A percentile compares a stretch with the other conserved stretches of the same genome.
Conservation (phyloP, 306 rosid genomes). For the Cyclanthera cordifolia region DNA sequence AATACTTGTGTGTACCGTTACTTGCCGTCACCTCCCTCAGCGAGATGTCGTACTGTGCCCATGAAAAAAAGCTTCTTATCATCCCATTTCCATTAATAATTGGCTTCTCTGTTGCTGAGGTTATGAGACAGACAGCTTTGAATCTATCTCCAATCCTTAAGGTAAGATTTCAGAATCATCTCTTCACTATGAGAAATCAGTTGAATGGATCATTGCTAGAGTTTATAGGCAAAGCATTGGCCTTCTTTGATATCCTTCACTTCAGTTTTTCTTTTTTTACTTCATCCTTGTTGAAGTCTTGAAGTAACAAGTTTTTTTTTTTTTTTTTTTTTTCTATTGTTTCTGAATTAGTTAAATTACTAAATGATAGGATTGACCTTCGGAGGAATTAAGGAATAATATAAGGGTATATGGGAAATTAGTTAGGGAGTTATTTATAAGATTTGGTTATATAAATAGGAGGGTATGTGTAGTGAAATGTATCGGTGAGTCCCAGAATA, state of each 20-base stretch:
- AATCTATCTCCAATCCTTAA: constrained; percentile 55
- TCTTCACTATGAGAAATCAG: background rate
- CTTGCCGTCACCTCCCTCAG: constrained; percentile 55
- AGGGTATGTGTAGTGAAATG: too few relatives aligned
- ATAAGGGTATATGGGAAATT: too few relatives aligned
- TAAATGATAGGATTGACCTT: too few relatives aligned
- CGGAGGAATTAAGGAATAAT: too few relatives aligned
- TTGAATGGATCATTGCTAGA: background rate
- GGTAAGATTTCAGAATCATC: constrained; percentile 27
- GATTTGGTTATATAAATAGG: too few relatives aligned
- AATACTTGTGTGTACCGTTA: constrained; percentile 57
- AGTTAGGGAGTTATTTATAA: too few relatives aligned
- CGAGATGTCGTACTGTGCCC: constrained; percentile 86
- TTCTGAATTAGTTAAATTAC: background rate
- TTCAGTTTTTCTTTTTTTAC: background rate
- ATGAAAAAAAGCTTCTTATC: constrained; percentile 50
- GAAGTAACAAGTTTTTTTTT: background rate
- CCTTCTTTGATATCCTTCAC: background rate
- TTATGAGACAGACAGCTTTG: constrained; percentile 45
- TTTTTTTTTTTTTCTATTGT: too few relatives aligned
- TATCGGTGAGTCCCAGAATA: too few relatives aligned
- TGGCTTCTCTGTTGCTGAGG: constrained; percentile 63
- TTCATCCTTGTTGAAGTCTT: background rate
- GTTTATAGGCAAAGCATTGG: background rate
- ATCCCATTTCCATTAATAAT: constrained; percentile 54